Evolutionary conservation across 2,329 filamentous ascomycete species (phyloP).

Genomic region (Curvularia lunata): DNA sequence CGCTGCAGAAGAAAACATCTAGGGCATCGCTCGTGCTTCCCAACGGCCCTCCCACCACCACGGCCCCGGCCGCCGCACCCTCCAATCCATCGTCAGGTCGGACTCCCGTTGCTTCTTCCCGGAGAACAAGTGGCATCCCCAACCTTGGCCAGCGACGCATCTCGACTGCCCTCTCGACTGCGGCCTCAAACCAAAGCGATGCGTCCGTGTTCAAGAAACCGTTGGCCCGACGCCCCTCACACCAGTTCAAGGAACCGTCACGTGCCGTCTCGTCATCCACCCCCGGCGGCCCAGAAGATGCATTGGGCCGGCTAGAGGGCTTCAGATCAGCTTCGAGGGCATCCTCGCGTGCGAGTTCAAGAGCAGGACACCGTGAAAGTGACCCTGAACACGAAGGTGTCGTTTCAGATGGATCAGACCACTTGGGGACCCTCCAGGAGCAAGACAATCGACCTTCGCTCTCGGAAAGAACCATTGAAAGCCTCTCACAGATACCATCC

Average conservation of each 20-base stretch:
- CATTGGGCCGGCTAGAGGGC: constrained; percentile 51
- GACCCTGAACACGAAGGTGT: constrained; percentile 31
- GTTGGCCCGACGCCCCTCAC: constrained; percentile 44
- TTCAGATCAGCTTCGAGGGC: constrained; percentile 53
- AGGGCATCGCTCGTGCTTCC: constrained; percentile 37
- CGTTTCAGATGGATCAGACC: constrained; percentile 22
- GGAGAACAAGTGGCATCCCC: constrained; percentile 32
- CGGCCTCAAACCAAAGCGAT: constrained; percentile 23
- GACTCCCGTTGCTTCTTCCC: constrained; percentile 32
- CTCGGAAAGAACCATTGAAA: constrained; percentile 85
- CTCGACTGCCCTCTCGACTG: constrained; percentile 10
- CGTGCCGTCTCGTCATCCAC: constrained; percentile 21
- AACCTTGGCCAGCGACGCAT: constrained; percentile 24
- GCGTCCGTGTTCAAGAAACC: constrained; percentile 48
- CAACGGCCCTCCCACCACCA: constrained; percentile 23
- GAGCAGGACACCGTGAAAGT: constrained; percentile 44
- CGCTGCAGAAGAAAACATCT: constrained; percentile 44
- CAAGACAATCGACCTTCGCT: constrained; percentile 64
- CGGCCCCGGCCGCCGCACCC: constrained; percentile 18
- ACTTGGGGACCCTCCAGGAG: constrained; percentile 15
- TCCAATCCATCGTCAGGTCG: constrained; percentile 27
- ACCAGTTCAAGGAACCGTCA: constrained; percentile 34
- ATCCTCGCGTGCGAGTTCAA: constrained; percentile 49
- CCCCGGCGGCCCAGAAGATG: constrained; percentile 44
- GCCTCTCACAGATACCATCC: constrained; percentile 75